Evolutionary conservation across 768 basidiomycete genomes (phyloP).

Genomic region (Hygrocybe coccinea): DNA sequence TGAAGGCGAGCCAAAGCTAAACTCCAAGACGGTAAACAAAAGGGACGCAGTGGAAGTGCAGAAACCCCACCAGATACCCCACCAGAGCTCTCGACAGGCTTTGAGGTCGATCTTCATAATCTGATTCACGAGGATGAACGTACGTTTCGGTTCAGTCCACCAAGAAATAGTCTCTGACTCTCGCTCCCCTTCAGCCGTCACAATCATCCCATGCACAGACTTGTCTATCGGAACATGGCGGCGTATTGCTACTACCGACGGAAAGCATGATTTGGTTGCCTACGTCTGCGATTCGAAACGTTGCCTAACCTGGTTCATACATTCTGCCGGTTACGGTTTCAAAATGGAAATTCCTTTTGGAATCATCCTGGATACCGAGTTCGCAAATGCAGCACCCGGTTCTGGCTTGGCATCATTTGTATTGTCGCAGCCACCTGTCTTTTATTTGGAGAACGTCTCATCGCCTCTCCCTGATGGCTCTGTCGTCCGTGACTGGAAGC

Average conservation of each 20-base stretch:
- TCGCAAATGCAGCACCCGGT: constrained; percentile 50
- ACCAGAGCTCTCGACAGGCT: constrained; percentile 47
- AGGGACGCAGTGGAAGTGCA: constrained; percentile 32
- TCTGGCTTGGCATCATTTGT: constrained; percentile 57
- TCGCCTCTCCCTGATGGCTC: constrained; percentile 29
- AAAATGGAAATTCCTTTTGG: constrained; percentile 82
- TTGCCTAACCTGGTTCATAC: constrained; percentile 75
- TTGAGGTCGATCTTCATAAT: constrained; percentile 55
- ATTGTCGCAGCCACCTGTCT: constrained; percentile 63
- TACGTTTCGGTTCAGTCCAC: constrained; percentile 34
- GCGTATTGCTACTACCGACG: constrained; percentile 53
- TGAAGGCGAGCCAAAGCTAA: constrained; percentile 86
- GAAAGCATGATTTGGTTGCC: constrained; percentile 64
- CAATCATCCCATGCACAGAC: constrained; percentile 70
- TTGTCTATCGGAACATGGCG: constrained; percentile 76
- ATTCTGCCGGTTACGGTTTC: constrained; percentile 66
- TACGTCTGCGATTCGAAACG: constrained; percentile 67
- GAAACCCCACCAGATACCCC: constrained; percentile 45
- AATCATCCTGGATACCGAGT: constrained; percentile 52
- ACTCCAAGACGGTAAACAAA: constrained; percentile 54
- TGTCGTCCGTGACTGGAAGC: constrained; percentile 49
- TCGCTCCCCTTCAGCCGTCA: constrained; percentile 42
- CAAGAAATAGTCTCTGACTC: background rate
- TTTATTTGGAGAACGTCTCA: constrained; percentile 54
- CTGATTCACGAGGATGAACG: constrained; percentile 75